A percentile compares a stretch with the other conserved stretches of the same genome.
These are phyloP conservation scores for Keithomyces neogunnii DNA, from an alignment of 2,329 filamentous ascomycete species.

Conservation along the genomic window DNA sequence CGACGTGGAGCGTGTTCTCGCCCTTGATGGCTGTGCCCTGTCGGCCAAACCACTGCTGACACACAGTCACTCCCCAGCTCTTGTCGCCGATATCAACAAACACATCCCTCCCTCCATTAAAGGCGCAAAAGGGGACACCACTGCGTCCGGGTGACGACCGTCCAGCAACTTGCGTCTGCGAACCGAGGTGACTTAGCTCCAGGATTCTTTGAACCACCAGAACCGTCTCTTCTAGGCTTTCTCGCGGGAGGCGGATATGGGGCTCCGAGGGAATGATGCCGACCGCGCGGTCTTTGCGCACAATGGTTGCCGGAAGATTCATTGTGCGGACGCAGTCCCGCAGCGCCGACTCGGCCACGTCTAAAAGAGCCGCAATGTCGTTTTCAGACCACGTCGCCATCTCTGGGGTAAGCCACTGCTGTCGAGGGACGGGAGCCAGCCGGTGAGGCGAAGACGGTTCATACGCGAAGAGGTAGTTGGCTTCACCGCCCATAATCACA, in stretches of 20 bases:
- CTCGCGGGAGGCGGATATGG: constrained; percentile 64
- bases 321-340: constrained; percentile 73
- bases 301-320: constrained; percentile 66
- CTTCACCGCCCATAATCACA: constrained; percentile 90
- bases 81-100: constrained; percentile 99
- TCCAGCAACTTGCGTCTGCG: constrained; percentile 19
- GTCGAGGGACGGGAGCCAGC: constrained; percentile 57
- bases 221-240: constrained; percentile 92
- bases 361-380: constrained; percentile 73
- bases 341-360: constrained; percentile 79
- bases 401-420: constrained; percentile 66
- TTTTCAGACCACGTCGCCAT: constrained; percentile 70
- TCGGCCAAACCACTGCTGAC: constrained; percentile 79
- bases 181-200: constrained; percentile 60
- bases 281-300: constrained; percentile 83
- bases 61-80: constrained; percentile 87
- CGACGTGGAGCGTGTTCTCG: constrained; percentile 82
- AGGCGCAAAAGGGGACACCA: constrained; percentile 83
- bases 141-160: constrained; percentile 10
- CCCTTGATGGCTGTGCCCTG: constrained; percentile 46
- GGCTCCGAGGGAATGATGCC: constrained; percentile 60
- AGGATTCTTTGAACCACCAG: constrained; percentile 88
- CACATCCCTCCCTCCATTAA: constrained; percentile 95
- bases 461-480: constrained; percentile 89
- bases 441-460: constrained; percentile 54